Evolutionary conservation across 768 basidiomycete genomes (phyloP).

Genomic region (Suillus hirtellus): DNA sequence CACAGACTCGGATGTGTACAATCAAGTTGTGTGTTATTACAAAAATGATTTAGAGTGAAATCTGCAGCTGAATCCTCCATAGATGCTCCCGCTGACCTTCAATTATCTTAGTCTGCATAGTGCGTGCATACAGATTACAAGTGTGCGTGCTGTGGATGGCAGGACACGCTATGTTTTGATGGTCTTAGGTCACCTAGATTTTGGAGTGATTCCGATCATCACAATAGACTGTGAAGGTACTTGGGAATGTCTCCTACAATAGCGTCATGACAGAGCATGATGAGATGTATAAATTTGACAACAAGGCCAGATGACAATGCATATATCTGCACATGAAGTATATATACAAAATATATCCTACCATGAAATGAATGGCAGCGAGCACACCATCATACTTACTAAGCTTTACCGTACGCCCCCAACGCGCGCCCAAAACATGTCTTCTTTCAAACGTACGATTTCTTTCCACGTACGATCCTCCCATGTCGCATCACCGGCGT

Average conservation of each 20-base stretch:
- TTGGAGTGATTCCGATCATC: too few species aligned
- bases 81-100: too few species aligned
- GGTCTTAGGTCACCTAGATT: too few species aligned
- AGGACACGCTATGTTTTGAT: too few species aligned
- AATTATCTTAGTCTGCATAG: too few species aligned
- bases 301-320: background rate
- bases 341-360: background rate
- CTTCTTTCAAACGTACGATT: conserved; percentile 68
- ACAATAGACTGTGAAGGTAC: background rate
- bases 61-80: too few species aligned
- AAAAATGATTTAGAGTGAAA: too few species aligned
- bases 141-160: too few species aligned
- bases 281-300: background rate
- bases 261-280: background rate
- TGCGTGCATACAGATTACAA: too few species aligned
- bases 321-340: background rate
- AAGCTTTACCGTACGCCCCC: conserved; percentile 46
- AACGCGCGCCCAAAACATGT: conserved; percentile 85
- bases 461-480: conserved; percentile 87
- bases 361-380: background rate
- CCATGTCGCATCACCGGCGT: conserved; percentile 72
- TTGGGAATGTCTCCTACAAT: background rate
- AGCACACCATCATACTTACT: background rate
- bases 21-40: too few species aligned
- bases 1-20: too few species aligned